These are phyloP conservation scores for Ophiostoma himal-ulmi DNA, from an alignment of 2,329 filamentous ascomycete species.

Conservation along the genomic window DNA sequence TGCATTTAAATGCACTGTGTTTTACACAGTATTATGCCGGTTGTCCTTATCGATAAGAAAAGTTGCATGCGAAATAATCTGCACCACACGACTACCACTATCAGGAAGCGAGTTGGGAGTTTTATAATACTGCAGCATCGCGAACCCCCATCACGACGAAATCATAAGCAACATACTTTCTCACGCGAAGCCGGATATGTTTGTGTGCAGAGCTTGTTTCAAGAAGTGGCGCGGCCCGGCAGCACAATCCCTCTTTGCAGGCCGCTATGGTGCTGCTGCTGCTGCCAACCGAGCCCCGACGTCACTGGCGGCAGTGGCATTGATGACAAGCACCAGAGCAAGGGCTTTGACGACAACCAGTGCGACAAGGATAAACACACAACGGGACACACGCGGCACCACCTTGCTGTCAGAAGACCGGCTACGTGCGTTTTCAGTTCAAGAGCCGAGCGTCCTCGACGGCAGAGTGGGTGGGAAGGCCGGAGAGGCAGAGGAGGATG, in stretches of 20 bases:
- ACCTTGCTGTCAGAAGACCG: neutral
- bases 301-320: neutral
- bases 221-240: slow-evolving; percentile 25
- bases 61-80: neutral
- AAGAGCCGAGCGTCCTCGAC: neutral
- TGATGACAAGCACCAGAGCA: neutral
- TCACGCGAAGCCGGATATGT: slow-evolving; percentile 31
- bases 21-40: slow-evolving; percentile 7
- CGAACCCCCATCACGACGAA: neutral
- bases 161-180: neutral
- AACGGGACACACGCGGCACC: neutral
- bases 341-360: neutral
- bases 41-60: slow-evolving; percentile 18
- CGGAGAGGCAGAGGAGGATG: neutral
- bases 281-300: neutral
- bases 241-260: neutral
- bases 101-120: neutral
- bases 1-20: neutral
- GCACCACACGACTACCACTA: neutral
- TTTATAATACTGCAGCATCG: neutral
- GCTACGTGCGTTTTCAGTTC: neutral
- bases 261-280: neutral
- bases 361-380: neutral
- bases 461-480: neutral
- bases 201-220: slow-evolving; percentile 37